phyloP scores from a whole-genome alignment of 345 rosid species.

The Rubroshorea leprosula region DNA sequence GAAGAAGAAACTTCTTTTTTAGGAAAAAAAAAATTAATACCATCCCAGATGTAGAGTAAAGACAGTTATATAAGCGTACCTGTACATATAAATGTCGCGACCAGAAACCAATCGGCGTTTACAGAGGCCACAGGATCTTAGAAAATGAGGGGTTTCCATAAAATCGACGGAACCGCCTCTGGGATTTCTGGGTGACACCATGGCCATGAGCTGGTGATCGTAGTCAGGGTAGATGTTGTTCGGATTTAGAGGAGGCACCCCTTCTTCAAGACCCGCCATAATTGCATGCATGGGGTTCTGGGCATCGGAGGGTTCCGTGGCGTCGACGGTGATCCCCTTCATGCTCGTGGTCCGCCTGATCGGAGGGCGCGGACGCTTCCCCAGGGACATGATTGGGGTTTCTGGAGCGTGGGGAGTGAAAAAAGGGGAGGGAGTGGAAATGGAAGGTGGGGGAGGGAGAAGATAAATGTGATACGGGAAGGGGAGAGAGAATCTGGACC shows the following conservation, averaged over 20 bases:
- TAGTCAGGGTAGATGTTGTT: background rate
- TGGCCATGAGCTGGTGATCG: constrained; percentile 32
- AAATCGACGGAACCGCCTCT: background rate
- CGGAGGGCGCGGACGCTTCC: constrained; percentile 59
- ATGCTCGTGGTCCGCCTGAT: constrained; percentile 74
- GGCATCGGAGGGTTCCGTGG: background rate
- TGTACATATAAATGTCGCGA: constrained; percentile 82
- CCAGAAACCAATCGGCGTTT: constrained; percentile 50
- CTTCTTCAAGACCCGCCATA: background rate
- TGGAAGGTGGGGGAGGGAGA: constrained; percentile 2
- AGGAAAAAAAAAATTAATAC: background rate
- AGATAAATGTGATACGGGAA: constrained; percentile 10
- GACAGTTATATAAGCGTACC: constrained; percentile 40
- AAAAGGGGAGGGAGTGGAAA: background rate
- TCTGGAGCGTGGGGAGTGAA: background rate
- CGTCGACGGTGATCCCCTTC: constrained; percentile 42
- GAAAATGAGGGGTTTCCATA: constrained; percentile 38
- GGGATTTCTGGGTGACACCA: constrained; percentile 43
- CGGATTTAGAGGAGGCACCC: background rate
- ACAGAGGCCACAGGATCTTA: constrained; percentile 73
- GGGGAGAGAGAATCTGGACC: constrained; percentile 39
- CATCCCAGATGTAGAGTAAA: too few relatives aligned
- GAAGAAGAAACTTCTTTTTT: too few relatives aligned
- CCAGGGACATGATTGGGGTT: constrained; percentile 40
- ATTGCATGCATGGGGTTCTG: background rate